These are phyloP conservation scores for Ligustrum vulgare DNA, from an alignment of 257 asterid species.

Conservation along the genomic window DNA sequence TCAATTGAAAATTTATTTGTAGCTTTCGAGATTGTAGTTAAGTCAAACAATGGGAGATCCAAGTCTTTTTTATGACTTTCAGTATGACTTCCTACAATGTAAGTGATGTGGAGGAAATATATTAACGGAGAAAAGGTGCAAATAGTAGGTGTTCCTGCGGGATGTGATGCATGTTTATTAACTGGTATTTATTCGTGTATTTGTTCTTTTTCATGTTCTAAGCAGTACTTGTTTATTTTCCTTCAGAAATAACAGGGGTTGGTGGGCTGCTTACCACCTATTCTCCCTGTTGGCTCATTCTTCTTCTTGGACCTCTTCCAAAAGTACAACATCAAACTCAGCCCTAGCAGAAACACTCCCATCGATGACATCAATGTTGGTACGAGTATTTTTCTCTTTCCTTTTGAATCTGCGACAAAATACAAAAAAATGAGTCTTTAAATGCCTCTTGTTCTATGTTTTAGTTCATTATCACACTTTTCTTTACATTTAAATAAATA, in stretches of 20 bases:
- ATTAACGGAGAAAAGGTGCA: not conserved
- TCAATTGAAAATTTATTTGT: conserved; percentile 25
- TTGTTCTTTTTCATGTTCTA: not conserved
- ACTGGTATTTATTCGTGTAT: not conserved
- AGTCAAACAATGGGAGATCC: conserved; percentile 12
- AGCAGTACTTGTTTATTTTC: not conserved
- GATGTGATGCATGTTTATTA: not conserved
- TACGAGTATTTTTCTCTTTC: not conserved
- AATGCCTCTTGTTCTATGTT: not conserved
- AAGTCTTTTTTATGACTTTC: conserved; percentile 10
- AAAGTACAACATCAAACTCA: conserved; percentile 7
- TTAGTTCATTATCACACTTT: not conserved
- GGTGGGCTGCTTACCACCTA: not conserved
- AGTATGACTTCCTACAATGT: not conserved
- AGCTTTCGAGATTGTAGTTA: conserved; percentile 14
- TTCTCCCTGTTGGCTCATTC: not conserved
- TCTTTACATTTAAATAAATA: not conserved
- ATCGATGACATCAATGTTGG: conserved; percentile 6
- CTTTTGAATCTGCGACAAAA: not conserved
- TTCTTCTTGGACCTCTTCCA: conserved; percentile 6
- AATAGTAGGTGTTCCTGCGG: not conserved
- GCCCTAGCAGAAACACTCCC: conserved; percentile 15
- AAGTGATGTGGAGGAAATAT: not conserved
- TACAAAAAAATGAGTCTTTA: not conserved
- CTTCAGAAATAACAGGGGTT: not conserved